Base-by-base conservation (phyloP, 805 yeast species). In the Teunomyces pallodes region DNA sequence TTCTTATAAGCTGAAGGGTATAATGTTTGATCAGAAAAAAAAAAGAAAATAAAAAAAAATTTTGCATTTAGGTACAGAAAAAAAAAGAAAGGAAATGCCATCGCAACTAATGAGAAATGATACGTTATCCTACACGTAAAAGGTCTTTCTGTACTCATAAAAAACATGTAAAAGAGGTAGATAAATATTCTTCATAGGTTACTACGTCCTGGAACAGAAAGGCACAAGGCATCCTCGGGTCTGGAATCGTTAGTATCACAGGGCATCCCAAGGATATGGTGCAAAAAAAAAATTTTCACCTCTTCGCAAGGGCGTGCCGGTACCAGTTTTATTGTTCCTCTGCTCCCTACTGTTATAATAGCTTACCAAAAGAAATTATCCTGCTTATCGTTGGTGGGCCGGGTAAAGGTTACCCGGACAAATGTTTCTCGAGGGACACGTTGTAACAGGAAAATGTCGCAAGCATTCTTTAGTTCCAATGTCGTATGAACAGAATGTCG, bases 1-100 rank as follows among this genome's bases (percentile, higher is more conserved):
- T 38, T 38, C 41, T 38, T 38, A 38, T 38, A 38, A 38, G 26
- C 30, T 24, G 27, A n/a, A 24, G 41, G 41, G 41, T 38, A 38
- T 38, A 33, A 20, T 26, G 26, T 38, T 38, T n/a, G 29, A 26
- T 13, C 17, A 13, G 14, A 38, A 38, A 38, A 38, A 38, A 38
- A 38, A 38, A 38, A 38, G 12, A 20, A 38, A 26, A 20, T 13
- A 35, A 17, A 5, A 35, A 26, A 38, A 38, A 26, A 5, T 26
- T 38, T 38, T 38, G 41, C 41, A 10, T 9, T 36, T 36, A 10
- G 41, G 12, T 12, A n/a, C 29, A 28, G 35, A 40, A 40, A 14
- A 26, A 40, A 40, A 30, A 14, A 33, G 13, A 13, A 28, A 27
- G 4, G 27, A 10, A 28, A 28, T 4, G 27, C 13, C 10, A 36